Evolutionary conservation across 345 rosid species (phyloP), one percentile per base, ranked within the genome.

Genomic region (Sonneratia alba): DNA sequence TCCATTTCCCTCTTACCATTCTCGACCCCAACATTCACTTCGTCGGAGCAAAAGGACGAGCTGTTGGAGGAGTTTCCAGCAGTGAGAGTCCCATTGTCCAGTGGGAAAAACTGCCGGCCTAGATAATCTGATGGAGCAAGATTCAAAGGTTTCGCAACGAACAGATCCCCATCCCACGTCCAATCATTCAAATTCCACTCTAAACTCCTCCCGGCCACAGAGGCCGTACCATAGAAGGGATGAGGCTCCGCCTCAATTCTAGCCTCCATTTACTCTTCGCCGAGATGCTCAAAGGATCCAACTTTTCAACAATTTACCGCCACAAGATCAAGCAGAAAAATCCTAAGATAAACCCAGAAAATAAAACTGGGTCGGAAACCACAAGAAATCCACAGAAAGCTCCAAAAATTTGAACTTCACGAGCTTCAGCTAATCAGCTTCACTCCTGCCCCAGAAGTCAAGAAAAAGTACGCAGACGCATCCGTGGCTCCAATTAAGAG

Each of bases 131-230:
- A 72, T 37, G 82, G 76, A 32, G 66, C 85, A 45, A 87, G 84
- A 78, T 88, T 91, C 81, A 84, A 68, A 2, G 81, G 91, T 18
- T 85, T 87, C 47, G 98, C 99, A 2, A 90, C 74, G 71, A 96
- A 96, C 76, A 96, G 91, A 86, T 96, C 94, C 37, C 98, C 97
- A 74, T 96, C 99, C 99, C 99, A 96, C 81, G 88, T 91, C 97
- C 98, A 96, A 71, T 88, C 97, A 81, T 91, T 92, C 85, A 87
- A 81, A 81, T 89, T 90, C 98, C 99, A 96, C 51, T 96, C 98
- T 40, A 83, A 65, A 70, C 79, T 87, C 71, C 86, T 82, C 75
- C 87, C 89, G 47, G 91, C 98, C 0, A 83, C 82, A 2, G 89
- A 83, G 67, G 79, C 64, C 87, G 80, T 79, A 9, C 83, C 87